Evolutionary conservation across 2,329 filamentous ascomycete species (phyloP).

Genomic region (Verticillium alfalfae): DNA sequence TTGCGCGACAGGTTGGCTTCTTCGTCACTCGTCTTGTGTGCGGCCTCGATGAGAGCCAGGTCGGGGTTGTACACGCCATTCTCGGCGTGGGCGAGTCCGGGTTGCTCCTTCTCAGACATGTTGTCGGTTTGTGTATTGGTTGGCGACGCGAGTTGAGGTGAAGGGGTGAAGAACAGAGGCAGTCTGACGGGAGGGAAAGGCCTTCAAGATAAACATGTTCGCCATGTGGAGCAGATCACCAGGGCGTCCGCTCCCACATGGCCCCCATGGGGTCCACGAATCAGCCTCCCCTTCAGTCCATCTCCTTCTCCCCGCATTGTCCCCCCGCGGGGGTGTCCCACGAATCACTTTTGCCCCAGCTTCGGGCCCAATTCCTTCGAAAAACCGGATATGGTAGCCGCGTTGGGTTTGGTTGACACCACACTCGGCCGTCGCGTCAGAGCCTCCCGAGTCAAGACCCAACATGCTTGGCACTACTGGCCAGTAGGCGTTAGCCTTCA

Average conservation of each 20-base stretch:
- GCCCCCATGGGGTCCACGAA: background rate
- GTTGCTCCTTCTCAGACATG: background rate
- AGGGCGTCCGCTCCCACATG: background rate
- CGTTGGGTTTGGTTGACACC: background rate
- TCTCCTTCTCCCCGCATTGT: background rate
- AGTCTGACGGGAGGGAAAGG: background rate
- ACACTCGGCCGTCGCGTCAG: background rate
- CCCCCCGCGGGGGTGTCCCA: background rate
- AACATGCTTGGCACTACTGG: background rate
- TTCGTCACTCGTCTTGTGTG: conserved; percentile 19
- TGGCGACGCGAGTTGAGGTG: background rate
- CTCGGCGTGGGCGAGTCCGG: conserved; percentile 16
- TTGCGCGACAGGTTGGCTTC: conserved; percentile 20
- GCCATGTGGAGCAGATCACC: background rate
- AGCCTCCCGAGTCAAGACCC: background rate
- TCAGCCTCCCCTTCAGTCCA: background rate
- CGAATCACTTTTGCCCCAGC: background rate
- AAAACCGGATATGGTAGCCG: background rate
- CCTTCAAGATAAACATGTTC: background rate
- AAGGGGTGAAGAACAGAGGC: background rate
- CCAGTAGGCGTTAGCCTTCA: background rate
- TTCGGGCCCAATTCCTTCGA: background rate
- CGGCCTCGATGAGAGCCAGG: conserved; percentile 24
- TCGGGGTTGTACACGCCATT: conserved; percentile 13
- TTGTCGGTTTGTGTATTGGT: background rate